Base-by-base conservation (phyloP, 2,329 filamentous ascomycete genomes). In the Emericellopsis cladophorae region DNA sequence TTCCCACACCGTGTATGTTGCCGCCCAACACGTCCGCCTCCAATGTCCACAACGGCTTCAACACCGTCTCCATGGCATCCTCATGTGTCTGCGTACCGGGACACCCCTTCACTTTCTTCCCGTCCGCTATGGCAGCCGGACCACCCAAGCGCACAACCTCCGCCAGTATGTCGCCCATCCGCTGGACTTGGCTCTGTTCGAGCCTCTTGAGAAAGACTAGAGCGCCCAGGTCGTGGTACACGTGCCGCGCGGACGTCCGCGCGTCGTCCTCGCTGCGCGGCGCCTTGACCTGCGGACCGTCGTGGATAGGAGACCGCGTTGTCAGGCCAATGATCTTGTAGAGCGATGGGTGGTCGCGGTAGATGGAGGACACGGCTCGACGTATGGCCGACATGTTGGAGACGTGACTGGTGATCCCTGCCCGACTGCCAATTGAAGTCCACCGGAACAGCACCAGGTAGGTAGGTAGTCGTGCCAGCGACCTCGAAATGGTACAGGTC, bases 21-120 rank as follows among this genome's bases (percentile, higher is more conserved):
- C 26, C 33, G n/a, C 29, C 37, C 86, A 88, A 94, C 26, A 81
- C 87, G 43, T 70, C 67, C 51, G 66, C 67, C 64, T 95, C 89
- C 36, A 95, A 58, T 31, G 49, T 49, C 50, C 72, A 67, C 3
- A 89, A 73, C 33, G 63, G 60, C n/a, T 59, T 55, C 37, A 81
- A 65, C 40, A 92, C 76, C 44, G 59, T 60, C 38, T 49, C 49
- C 54, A 70, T 74, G n/a, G n/a, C 11, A 11, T 16, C 29, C 37
- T 22, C 7, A 24, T 23, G 24, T 32, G 24, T 21, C 37, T 29
- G 26, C 26, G 26, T 29, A 9, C 26, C 26, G 4, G 4, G 9
- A 29, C 6, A 21, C 18, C 22, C 36, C 11, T n/a, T 21, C 7
- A 15, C 36, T 21, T 5, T 18, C 16, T 9, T 8, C 12, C 14